Conservation (phyloP, 1,139 yeast species). For the Spencermartinsiella ligniputridi region DNA sequence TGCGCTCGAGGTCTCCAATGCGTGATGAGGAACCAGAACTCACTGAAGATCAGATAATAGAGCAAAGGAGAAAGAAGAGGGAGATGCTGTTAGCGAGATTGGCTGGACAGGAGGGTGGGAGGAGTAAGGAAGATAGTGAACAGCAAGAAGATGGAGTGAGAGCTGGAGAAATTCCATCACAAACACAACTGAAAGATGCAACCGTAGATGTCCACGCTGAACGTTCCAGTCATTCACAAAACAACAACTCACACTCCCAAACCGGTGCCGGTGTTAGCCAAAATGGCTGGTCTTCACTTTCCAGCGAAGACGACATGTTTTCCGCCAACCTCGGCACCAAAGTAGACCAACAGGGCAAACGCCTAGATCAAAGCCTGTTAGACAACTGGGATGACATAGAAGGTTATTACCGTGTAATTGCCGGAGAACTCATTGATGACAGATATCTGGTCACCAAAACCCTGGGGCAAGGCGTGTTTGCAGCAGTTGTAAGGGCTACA, state of each 20-base stretch:
- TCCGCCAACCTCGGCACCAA: background rate
- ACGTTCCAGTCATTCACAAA: background rate
- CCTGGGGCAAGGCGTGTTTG: conserved; percentile 75
- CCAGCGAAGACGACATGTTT: conserved; percentile 11
- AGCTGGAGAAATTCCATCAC: conserved; percentile 1
- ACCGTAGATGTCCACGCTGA: background rate
- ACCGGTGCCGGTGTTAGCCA: background rate
- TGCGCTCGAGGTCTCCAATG: background rate
- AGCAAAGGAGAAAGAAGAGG: conserved; percentile 31
- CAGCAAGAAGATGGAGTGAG: background rate
- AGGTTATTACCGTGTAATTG: conserved; percentile 77
- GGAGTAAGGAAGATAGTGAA: background rate
- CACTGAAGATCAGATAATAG: conserved; percentile 26
- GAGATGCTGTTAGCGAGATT: conserved; percentile 28
- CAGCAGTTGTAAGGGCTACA: conserved; percentile 33
- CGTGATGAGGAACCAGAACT: conserved; percentile 5
- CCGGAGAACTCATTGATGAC: conserved; percentile 60
- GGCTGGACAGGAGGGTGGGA: background rate
- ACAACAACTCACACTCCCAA: background rate
- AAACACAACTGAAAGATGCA: background rate
- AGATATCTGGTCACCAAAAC: conserved; percentile 79
- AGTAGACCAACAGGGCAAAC: conserved; percentile 6
- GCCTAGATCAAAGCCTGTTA: conserved; percentile 26
- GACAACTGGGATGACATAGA: conserved; percentile 57
- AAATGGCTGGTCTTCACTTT: background rate